Evolutionary conservation across 805 yeast species (phyloP).

Genomic region (Candida caryicola): DNA sequence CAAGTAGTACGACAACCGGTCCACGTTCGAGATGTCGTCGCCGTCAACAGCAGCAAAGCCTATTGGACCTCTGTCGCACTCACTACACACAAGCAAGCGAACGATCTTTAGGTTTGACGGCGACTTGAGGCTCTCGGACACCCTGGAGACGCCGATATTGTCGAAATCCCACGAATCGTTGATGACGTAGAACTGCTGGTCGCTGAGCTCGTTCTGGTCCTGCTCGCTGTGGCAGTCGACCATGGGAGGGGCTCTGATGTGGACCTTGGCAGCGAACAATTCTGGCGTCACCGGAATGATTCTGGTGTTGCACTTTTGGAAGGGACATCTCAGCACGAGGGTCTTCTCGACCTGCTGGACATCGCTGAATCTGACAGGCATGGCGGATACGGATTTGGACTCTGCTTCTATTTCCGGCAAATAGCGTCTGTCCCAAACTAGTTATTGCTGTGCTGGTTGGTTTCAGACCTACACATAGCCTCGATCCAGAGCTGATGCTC

Average conservation of each 20-base stretch:
- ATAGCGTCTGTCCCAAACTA: too few species aligned
- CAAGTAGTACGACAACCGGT: constrained; percentile 42
- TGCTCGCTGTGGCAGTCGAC: constrained; percentile 9
- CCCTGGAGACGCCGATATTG: constrained; percentile 69
- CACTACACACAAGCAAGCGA: constrained; percentile 65
- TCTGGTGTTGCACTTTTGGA: constrained; percentile 18
- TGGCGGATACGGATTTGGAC: too few species aligned
- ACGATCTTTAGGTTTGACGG: constrained; percentile 33
- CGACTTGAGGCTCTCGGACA: constrained; percentile 23
- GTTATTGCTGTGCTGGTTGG: too few species aligned
- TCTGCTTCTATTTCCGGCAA: too few species aligned
- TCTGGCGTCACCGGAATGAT: constrained; percentile 19
- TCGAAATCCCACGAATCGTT: constrained; percentile 76
- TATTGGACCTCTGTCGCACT: constrained; percentile 75
- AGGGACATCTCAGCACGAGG: constrained; percentile 16
- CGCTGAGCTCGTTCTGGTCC: background rate
- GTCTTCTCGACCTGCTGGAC: background rate
- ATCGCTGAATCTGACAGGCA: background rate
- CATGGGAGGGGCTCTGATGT: constrained; percentile 29
- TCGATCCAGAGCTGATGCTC: too few species aligned
- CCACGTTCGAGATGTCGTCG: constrained; percentile 29
- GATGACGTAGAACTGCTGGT: constrained; percentile 39
- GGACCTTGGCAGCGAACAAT: constrained; percentile 6
- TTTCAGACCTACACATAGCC: too few species aligned
- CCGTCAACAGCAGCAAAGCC: constrained; percentile 57